phyloP scores from a whole-genome alignment of 2,329 filamentous ascomycete genomes.

The Alternaria panax region DNA sequence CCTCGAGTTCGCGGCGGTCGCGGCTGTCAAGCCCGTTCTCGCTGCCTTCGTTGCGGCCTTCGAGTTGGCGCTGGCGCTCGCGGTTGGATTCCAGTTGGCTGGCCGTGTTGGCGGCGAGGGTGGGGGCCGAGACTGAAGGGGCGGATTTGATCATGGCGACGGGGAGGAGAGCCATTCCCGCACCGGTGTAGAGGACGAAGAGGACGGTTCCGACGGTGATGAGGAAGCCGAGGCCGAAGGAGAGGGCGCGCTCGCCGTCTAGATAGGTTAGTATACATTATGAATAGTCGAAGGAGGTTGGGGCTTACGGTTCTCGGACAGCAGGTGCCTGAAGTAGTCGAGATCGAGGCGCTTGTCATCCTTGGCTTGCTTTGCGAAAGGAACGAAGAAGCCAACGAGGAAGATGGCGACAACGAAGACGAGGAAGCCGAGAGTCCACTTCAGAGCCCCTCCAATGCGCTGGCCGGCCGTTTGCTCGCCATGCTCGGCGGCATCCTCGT shows the following conservation, averaged over 20 bases:
- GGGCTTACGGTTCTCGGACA: slow-evolving; percentile 77
- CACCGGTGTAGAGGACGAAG: slow-evolving; percentile 87
- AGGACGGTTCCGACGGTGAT: slow-evolving; percentile 85
- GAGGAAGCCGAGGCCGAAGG: slow-evolving; percentile 87
- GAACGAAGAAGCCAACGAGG: slow-evolving; percentile 92
- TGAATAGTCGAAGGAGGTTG: not conserved
- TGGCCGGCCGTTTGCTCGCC: slow-evolving; percentile 74
- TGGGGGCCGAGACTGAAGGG: slow-evolving; percentile 82
- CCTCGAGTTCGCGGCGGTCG: slow-evolving; percentile 87
- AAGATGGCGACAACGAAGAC: slow-evolving; percentile 82
- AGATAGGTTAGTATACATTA: slow-evolving; percentile 21
- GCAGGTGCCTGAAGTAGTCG: slow-evolving; percentile 87
- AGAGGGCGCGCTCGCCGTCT: slow-evolving; percentile 89
- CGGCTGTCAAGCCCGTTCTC: slow-evolving; percentile 79
- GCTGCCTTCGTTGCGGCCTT: slow-evolving; percentile 81
- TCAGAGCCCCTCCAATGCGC: slow-evolving; percentile 82
- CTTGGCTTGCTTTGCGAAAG: slow-evolving; percentile 72
- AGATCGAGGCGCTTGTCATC: slow-evolving; percentile 74
- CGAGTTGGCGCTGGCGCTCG: slow-evolving; percentile 89
- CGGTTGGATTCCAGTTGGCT: slow-evolving; percentile 85
- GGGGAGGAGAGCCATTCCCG: slow-evolving; percentile 86
- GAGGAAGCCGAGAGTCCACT: slow-evolving; percentile 89
- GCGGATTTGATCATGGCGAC: slow-evolving; percentile 92
- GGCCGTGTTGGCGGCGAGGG: slow-evolving; percentile 77
- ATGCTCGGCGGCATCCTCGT: slow-evolving; percentile 84